Evolutionary conservation across 2,329 filamentous ascomycete species (phyloP), one percentile per base, ranked within the genome.

Genomic region (Paracoccidioides lutzii): DNA sequence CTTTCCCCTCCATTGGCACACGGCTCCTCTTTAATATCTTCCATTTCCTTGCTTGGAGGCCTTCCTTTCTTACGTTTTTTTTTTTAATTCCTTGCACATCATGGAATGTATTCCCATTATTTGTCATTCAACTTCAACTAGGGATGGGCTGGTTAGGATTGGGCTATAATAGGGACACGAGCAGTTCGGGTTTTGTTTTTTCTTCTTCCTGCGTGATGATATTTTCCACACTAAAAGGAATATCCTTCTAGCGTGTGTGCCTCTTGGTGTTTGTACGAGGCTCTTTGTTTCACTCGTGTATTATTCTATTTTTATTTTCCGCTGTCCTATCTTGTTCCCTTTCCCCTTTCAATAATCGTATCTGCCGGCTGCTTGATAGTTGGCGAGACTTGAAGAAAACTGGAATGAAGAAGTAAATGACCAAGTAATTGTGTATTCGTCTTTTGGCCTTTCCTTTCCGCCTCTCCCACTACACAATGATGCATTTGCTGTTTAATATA

Each of bases 241-340:
- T n/a, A 14, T 32, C 22, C 37, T 7, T 52, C 10, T 40, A 10
- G n/a, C 28, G 22, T 14, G 22, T 15, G 5, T 28, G 37, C 15
- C 37, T 14, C 35, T 22, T 32, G 10, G 8, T 28, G 32, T 32
- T 42, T 52, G 35, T 42, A 41, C n/a, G 32, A 7, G 15, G 22
- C 1, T 32, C 37, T 41, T 41, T 32, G 3, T 15, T 32, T 41
- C 35, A 35, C 10, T 52, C 10, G 9, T 52, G 28, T 52, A 52
- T 42, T 52, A 52, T 30, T 22, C 8, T 4, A 15, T 44, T n/a
- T 41, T 41, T 15, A 6, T 32, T 52, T 58, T 42, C 28, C 8
- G 10, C 35, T 33, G n/a, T 58, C 49, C 33, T 22, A 14, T 58
- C 41, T 56, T 56, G 51, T 51, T 59, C 55, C 50, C 42, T 57